A percentile compares a stretch with the other conserved stretches of the same genome.
Conservation (phyloP, 257 asterid species). For the Parsonsia alboflavescens region DNA sequence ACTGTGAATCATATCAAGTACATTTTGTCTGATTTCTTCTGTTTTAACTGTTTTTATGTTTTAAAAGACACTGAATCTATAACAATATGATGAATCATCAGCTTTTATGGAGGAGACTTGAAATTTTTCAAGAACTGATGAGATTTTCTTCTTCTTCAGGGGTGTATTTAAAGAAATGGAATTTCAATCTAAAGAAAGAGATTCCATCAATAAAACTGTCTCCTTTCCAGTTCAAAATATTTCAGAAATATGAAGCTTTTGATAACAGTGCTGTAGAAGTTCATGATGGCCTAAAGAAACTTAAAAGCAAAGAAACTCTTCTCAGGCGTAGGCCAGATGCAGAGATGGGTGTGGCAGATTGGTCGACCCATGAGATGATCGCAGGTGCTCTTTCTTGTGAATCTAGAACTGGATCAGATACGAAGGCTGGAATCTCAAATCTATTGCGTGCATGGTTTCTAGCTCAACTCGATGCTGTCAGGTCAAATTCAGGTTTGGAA, state of each 20-base stretch:
- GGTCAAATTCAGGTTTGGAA: conserved; percentile 43
- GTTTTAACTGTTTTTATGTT: background rate
- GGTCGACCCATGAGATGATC: conserved; percentile 69
- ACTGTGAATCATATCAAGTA: background rate
- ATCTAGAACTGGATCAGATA: conserved; percentile 34
- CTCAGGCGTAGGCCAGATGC: conserved; percentile 34
- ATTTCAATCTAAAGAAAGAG: conserved; percentile 38
- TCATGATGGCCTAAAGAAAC: conserved; percentile 32
- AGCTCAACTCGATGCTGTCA: conserved; percentile 56
- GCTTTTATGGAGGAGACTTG: background rate
- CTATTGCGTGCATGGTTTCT: conserved; percentile 64
- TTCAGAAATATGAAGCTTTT: conserved; percentile 35
- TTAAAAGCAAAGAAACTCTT: conserved; percentile 30
- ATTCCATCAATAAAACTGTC: conserved; percentile 57
- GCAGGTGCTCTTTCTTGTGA: conserved; percentile 45
- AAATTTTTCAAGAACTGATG: background rate
- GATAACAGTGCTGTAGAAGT: conserved; percentile 39
- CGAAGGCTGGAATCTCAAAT: conserved; percentile 43
- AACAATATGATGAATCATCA: background rate
- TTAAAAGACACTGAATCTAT: background rate
- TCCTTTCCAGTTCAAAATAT: conserved; percentile 64
- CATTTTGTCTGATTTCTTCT: background rate
- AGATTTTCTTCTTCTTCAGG: conserved; percentile 43
- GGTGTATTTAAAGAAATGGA: conserved; percentile 57
- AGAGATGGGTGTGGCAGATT: conserved; percentile 55